Evolutionary conservation across 2,329 filamentous ascomycete species (phyloP).

Genomic region (Fusarium sp.): DNA sequence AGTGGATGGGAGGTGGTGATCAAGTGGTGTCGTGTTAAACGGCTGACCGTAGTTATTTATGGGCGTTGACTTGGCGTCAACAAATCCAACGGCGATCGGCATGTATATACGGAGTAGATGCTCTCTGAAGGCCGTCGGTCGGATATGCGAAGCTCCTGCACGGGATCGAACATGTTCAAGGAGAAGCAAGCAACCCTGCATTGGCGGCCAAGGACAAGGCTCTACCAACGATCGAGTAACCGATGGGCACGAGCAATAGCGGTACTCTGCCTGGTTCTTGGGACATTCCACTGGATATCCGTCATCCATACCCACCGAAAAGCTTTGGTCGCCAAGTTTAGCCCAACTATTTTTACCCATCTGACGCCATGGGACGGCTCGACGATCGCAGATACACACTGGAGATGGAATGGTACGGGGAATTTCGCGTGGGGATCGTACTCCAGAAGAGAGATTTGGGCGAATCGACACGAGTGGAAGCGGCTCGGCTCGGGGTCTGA

Average conservation of each 20-base stretch:
- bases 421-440: background rate
- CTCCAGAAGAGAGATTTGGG: conserved; percentile 27
- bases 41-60: background rate
- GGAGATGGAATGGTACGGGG: conserved; percentile 18
- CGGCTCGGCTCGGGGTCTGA: conserved; percentile 44
- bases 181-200: conserved; percentile 1
- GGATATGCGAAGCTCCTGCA: background rate
- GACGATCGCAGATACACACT: conserved; percentile 5
- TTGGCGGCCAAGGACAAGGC: conserved; percentile 1
- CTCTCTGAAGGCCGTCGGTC: background rate
- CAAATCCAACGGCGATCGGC: background rate
- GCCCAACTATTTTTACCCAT: conserved; percentile 26
- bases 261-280: conserved; percentile 9
- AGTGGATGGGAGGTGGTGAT: background rate
- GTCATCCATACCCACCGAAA: conserved; percentile 6
- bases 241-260: conserved; percentile 1
- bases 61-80: background rate
- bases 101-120: background rate
- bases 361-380: conserved; percentile 8
- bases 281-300: conserved; percentile 12
- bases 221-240: conserved; percentile 4
- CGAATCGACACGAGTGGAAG: conserved; percentile 41
- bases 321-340: conserved; percentile 36
- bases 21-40: background rate
- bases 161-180: conserved; percentile 3